Evolutionary conservation across 768 basidiomycete genomes (phyloP), one percentile per base, ranked within the genome.

Genomic region (Scleroderma bovista): DNA sequence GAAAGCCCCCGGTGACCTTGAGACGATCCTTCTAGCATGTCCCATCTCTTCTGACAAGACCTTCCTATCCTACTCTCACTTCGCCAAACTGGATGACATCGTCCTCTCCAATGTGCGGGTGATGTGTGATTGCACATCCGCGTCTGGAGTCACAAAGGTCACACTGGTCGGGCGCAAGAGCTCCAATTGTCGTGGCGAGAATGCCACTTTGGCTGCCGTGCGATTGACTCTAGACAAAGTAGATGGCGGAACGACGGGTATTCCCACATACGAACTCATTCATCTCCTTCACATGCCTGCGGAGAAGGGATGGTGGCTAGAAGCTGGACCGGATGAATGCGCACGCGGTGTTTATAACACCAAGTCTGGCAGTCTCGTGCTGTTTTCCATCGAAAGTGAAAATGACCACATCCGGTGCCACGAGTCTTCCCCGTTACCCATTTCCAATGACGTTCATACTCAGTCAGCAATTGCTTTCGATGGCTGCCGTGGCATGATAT

Each of bases 281-380:
- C 5, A 29, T 29, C 26, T 29, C 26, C 36, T 19, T 11, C 26
- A 3, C 20, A 31, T 45, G 15, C 41, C 36, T 19, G 44, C 9
- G 12, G n/a, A 19, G 6, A 15, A 39, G 3, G 19, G 3, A 6
- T 6, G 44, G 34, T 45, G 36, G 43, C 34, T 50, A 33, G 51
- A 52, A n/a, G 26, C 37, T 3, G 47, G 47, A 2, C 51, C 43
- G 3, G 47, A 48, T 17, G 51, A 47, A 12, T 52, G 47, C 26
- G 48, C 34, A 13, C 47, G 51, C 6, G 51, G 51, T 17, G 44
- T 48, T 6, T 33, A 42, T 29, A 22, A 34, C 37, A 29, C 40
- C 6, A n/a, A 40, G 2, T 15, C 16, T 22, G 24, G 19, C 16
- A 19, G 12, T 16, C 16, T 48, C 12, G 37, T 48, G 16, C 22